phyloP scores from a whole-genome alignment of 108 stramenopile species.

The Epipyxis sp. region DNA sequence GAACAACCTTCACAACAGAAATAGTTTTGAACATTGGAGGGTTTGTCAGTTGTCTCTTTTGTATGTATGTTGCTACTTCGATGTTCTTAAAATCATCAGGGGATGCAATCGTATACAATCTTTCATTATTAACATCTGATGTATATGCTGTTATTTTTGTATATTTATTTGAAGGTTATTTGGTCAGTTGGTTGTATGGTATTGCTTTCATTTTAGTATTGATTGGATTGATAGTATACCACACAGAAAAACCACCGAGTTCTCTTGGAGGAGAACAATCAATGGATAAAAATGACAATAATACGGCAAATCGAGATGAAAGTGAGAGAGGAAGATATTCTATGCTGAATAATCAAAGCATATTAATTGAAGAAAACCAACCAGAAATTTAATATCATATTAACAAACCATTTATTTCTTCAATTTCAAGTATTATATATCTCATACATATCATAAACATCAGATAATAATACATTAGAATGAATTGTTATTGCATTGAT shows the following conservation, averaged over 20 bases:
- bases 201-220: slow-evolving; percentile 70
- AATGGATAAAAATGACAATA: too few relatives aligned
- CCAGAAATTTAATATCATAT: too few relatives aligned
- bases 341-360: too few relatives aligned
- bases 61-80: slow-evolving; percentile 62
- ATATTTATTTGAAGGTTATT: slow-evolving; percentile 67
- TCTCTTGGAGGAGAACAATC: background rate
- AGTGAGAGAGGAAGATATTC: too few relatives aligned
- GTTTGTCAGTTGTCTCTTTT: slow-evolving; percentile 54
- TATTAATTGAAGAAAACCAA: too few relatives aligned
- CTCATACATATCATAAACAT: too few relatives aligned
- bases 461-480: too few relatives aligned
- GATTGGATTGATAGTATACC: slow-evolving; percentile 78
- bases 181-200: slow-evolving; percentile 72
- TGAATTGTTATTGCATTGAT: too few relatives aligned
- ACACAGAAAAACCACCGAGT: slow-evolving; percentile 69
- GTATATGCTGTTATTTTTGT: slow-evolving; percentile 81
- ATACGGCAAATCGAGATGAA: too few relatives aligned
- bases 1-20: slow-evolving; percentile 34
- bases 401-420: too few relatives aligned
- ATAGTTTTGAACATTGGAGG: slow-evolving; percentile 45
- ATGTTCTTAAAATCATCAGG: slow-evolving; percentile 58
- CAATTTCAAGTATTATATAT: too few relatives aligned
- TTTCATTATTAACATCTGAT: slow-evolving; percentile 83
- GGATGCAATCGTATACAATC: slow-evolving; percentile 64